A percentile compares a stretch with the other conserved stretches of the same genome.
Conservation (phyloP, 2,329 filamentous ascomycete species). For the Diplodia scrobiculata region DNA sequence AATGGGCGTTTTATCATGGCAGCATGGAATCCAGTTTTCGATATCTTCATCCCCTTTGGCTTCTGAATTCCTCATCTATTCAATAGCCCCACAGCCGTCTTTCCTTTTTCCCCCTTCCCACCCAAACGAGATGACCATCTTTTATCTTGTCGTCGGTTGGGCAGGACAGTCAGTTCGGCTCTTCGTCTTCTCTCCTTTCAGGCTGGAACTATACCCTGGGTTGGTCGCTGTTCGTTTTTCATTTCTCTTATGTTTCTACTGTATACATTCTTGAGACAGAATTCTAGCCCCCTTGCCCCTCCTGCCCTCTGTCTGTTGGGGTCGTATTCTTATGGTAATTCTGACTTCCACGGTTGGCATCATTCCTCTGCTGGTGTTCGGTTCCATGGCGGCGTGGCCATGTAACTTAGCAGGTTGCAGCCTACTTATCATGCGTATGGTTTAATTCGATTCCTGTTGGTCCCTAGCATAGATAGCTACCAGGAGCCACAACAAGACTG, state of each 20-base stretch:
- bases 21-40: conserved; percentile 1
- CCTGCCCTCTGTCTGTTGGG: background rate
- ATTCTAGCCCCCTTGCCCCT: background rate
- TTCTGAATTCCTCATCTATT: background rate
- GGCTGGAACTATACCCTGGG: conserved; percentile 4
- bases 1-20: conserved; percentile 7
- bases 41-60: background rate
- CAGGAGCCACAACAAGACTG: background rate
- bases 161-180: background rate
- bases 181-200: background rate
- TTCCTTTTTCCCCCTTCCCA: background rate
- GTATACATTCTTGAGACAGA: background rate
- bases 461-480: background rate
- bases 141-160: background rate
- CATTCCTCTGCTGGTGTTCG: background rate
- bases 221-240: background rate
- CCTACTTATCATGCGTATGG: background rate
- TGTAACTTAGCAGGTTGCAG: background rate
- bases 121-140: background rate
- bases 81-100: background rate
- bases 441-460: background rate
- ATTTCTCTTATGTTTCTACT: background rate
- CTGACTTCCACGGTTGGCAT: background rate
- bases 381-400: background rate
- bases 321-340: background rate